Evolutionary conservation across 169 alveolate genomes (phyloP).

Genomic region (Eimeria praecox): DNA sequence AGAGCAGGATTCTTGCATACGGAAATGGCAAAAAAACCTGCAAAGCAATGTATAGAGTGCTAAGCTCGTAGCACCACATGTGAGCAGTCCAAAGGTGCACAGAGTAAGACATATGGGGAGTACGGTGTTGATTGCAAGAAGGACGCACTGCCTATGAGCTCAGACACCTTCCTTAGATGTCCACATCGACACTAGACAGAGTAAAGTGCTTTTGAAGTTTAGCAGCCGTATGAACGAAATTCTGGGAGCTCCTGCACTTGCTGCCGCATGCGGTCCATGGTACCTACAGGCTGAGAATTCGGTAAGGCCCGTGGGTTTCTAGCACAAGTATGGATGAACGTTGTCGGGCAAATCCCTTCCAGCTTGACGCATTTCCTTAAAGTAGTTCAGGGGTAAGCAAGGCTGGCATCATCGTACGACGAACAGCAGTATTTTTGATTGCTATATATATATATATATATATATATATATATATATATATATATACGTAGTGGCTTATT

Average conservation of each 20-base stretch:
- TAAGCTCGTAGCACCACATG: background rate
- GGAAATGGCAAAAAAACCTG: background rate
- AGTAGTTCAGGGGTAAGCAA: background rate
- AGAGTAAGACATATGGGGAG: background rate
- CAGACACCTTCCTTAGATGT: background rate
- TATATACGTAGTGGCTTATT: too few species aligned
- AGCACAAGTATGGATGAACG: background rate
- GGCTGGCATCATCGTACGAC: background rate
- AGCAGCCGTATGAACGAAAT: background rate
- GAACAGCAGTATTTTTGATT: background rate
- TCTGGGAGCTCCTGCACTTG: background rate
- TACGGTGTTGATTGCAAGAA: background rate
- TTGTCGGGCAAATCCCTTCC: background rate
- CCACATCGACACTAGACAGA: background rate
- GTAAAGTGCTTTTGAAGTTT: background rate
- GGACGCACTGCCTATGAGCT: background rate
- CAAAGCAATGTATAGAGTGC: background rate
- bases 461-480: too few species aligned
- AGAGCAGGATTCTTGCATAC: background rate
- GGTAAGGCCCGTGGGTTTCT: background rate
- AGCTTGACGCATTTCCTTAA: background rate
- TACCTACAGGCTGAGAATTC: conserved; percentile 23
- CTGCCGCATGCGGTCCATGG: background rate
- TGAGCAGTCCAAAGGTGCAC: too few species aligned
- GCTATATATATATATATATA: too few species aligned